Conservation (phyloP, 1,284 basidiomycete genomes). For the Irpex sp. region DNA sequence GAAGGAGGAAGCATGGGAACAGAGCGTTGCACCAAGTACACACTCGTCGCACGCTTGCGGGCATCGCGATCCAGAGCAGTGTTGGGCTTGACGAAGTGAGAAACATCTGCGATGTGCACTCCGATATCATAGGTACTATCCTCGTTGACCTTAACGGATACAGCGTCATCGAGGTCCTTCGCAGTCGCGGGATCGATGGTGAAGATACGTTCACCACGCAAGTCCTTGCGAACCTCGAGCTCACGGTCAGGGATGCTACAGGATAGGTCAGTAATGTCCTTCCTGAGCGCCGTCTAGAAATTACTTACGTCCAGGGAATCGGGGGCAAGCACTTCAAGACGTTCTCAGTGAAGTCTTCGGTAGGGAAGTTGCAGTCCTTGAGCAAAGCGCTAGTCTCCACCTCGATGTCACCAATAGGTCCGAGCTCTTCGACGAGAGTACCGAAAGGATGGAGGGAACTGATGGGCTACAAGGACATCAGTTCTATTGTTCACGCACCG, state of each 20-base stretch:
- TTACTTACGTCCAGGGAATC: conserved; percentile 83
- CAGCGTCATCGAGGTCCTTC: conserved; percentile 92
- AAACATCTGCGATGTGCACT: conserved; percentile 94
- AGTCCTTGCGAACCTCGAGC: conserved; percentile 81
- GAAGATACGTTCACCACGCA: conserved; percentile 84
- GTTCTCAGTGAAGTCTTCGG: conserved; percentile 89
- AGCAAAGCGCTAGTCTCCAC: conserved; percentile 96
- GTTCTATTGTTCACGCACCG: conserved; percentile 12
- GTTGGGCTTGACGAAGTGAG: conserved; percentile 94
- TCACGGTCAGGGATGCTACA: conserved; percentile 88
- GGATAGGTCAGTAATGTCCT: conserved; percentile 5
- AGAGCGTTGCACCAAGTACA: conserved; percentile 92
- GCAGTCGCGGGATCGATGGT: conserved; percentile 90
- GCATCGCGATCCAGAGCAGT: conserved; percentile 97
- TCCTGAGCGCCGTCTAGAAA: conserved; percentile 1
- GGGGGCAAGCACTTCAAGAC: conserved; percentile 97
- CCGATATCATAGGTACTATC: conserved; percentile 91
- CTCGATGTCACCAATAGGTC: conserved; percentile 97
- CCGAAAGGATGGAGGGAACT: conserved; percentile 99
- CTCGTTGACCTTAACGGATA: conserved; percentile 85
- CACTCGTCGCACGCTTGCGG: conserved; percentile 93
- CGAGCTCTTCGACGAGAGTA: conserved; percentile 96
- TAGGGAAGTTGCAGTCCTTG: conserved; percentile 98
- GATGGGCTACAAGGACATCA: conserved; percentile 55
- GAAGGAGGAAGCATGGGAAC: conserved; percentile 96